Base-by-base conservation (phyloP, 1,284 basidiomycete species). In the Fomitopsis schrenkii region DNA sequence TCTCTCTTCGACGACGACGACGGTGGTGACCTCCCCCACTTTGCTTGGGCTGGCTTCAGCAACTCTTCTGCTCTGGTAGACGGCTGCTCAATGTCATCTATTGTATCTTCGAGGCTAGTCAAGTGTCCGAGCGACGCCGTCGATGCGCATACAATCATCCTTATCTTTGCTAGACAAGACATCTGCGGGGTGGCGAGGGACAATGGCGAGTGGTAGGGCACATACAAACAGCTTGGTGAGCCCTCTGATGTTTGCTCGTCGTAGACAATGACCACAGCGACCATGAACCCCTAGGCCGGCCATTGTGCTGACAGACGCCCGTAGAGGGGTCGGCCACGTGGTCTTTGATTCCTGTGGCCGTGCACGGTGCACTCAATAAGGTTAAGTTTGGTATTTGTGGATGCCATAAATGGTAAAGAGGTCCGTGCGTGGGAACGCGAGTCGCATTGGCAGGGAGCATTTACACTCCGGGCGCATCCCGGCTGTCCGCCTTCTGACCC, bases 401-500 rank as follows among this genome's bases (percentile, higher is more conserved):
- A 22, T 61, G 40, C 60, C 64, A 48, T 42, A 64, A 44, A 38
- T 61, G 59, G 64, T 15, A 62, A 61, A 58, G 57, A 69, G 72
- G 72, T 67, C 71, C 64, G 71, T 73, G 72, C 70, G 71, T 70
- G 70, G 63, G 66, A 69, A 64, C 44, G 46, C 46, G 62, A 57
- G 60, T 62, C 57, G 59, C 61, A 60, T 65, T 67, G 61, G 63
- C 64, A 63, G 67, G 64, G 64, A 59, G 61, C 65, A 65, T 66
- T 66, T 69, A 66, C 64, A 66, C 64, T 67, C 66, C 68, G 67
- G 66, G 64, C 64, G 65, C 65, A 59, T 66, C 69, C 68, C 69
- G 70, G 67, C 72, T 70, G 69, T 71, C 71, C 72, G 72, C 71
- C 71, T 74, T 72, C 71, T 74, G 65, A 67, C 72, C 71, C 70